Conservation (phyloP, 2,329 filamentous ascomycete species). For the Aaosphaeria arxii region DNA sequence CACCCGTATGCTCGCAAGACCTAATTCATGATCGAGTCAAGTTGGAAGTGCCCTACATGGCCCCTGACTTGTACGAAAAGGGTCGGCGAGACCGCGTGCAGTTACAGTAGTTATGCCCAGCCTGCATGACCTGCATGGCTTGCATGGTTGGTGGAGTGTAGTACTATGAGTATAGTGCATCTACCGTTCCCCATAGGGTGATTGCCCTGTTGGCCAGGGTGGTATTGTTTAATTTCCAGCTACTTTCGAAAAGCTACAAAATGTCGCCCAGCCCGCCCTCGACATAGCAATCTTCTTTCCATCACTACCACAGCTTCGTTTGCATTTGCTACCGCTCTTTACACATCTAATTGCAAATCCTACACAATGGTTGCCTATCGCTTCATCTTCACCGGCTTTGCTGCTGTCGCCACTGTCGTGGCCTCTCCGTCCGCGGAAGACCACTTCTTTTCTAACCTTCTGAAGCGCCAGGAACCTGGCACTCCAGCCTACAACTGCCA, state of each 20-base stretch:
- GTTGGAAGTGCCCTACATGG: too few species aligned
- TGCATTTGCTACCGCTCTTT: not conserved
- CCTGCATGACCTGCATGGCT: too few species aligned
- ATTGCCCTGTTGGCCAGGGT: too few species aligned
- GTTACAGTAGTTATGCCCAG: too few species aligned
- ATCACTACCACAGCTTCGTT: not conserved
- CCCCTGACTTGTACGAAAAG: too few species aligned
- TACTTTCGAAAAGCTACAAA: slow-evolving; percentile 1
- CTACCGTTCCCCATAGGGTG: too few species aligned
- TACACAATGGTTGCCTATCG: slow-evolving; percentile 13
- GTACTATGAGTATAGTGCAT: too few species aligned
- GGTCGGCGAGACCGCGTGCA: too few species aligned
- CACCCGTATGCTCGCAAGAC: too few species aligned
- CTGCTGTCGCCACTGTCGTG: slow-evolving; percentile 9
- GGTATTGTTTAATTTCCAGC: not conserved
- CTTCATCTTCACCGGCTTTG: slow-evolving; percentile 12
- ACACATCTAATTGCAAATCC: not conserved
- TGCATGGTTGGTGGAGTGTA: too few species aligned
- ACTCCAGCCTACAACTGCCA: slow-evolving; percentile 49
- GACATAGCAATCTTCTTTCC: not conserved
- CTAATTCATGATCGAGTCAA: too few species aligned
- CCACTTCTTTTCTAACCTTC: slow-evolving; percentile 18
- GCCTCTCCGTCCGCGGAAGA: slow-evolving; percentile 9
- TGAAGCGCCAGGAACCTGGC: slow-evolving; percentile 47
- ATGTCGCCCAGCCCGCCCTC: not conserved